Evolutionary conservation across 78 protist genomes (phyloP), one percentile per base, ranked within the genome.

Genomic region (Anaeramoeba flamelloides): DNA sequence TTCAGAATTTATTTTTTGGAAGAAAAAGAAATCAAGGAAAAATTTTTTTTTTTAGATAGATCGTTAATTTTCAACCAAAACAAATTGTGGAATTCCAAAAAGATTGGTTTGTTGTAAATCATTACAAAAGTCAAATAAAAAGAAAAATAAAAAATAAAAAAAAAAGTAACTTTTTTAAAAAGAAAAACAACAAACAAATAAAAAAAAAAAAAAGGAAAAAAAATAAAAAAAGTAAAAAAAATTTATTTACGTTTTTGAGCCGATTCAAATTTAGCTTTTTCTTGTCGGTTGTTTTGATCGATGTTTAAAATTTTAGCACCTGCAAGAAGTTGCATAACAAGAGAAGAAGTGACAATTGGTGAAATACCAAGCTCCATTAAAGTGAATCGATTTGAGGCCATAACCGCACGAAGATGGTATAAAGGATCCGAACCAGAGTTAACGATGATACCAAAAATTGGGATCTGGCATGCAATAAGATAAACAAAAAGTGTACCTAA

Each of bases 281-380:
- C 99, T 33, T 85, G 90, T 83, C 87, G 85, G 79, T 82, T 53
- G 77, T 83, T 53, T 79, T 93, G 92, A 83, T 98, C 98, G 75
- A 98, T 93, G 82, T 91, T 90, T 79, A 98, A 88, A 81, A 98
- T 77, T 87, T 91, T 92, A 36, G 97, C 93, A 74, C 99, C 99
- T 36, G 94, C 92, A n/a, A 91, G 89, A 41, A 92, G 88, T 39
- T 80, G 88, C 82, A 85, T 75, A 77, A 87, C 81, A 81, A 97
- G 78, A 65, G 93, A 87, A 22, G 98, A 92, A 1, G 98, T 96
- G 65, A 97, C 93, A 38, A 97, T 92, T 33, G 99, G 99, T 31
- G 92, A 83, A 82, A 96, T 96, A 41, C 99, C 99, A 36, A 98
- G 91, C 88, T 98, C 99, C 99, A 98, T 97, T 38, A 98, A 89